phyloP scores from a whole-genome alignment of 495 filamentous ascomycete species.

The Jackrogersella minutella region DNA sequence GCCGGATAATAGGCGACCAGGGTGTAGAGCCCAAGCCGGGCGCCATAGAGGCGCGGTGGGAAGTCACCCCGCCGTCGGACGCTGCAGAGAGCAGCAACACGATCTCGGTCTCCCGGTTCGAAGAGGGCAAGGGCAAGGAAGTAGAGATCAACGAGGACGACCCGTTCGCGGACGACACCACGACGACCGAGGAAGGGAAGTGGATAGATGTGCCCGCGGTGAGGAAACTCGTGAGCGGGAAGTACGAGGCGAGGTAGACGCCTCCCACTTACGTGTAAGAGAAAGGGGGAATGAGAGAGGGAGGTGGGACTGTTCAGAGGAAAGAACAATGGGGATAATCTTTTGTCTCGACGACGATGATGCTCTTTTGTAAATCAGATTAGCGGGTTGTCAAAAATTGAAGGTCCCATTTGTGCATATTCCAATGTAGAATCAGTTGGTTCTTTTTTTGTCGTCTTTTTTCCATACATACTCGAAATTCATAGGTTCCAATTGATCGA shows the following conservation, averaged over 20 bases:
- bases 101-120: conserved; percentile 65
- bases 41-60: conserved; percentile 82
- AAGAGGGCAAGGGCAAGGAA: conserved; percentile 55
- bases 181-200: conserved; percentile 52
- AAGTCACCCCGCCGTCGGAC: conserved; percentile 59
- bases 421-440: conserved; percentile 9
- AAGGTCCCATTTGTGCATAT: conserved; percentile 39
- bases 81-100: conserved; percentile 58
- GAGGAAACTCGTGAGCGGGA: conserved; percentile 80
- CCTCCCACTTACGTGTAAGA: not conserved
- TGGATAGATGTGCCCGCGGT: conserved; percentile 79
- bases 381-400: conserved; percentile 38
- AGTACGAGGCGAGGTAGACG: conserved; percentile 69
- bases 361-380: conserved; percentile 42
- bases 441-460: not conserved
- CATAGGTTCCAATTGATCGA: not conserved
- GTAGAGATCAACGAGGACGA: conserved; percentile 43
- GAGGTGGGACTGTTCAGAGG: not conserved
- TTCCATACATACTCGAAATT: not conserved
- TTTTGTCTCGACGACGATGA: conserved; percentile 37
- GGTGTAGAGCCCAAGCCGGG: conserved; percentile 78
- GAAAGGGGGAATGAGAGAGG: not conserved
- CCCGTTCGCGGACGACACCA: conserved; percentile 53
- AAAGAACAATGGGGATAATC: conserved; percentile 19
- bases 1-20: conserved; percentile 75